Percentiles rank a stretch among this genome's conserved stretches.
Conservation (phyloP, 2,329 filamentous ascomycete genomes). For the Nemania sp. region DNA sequence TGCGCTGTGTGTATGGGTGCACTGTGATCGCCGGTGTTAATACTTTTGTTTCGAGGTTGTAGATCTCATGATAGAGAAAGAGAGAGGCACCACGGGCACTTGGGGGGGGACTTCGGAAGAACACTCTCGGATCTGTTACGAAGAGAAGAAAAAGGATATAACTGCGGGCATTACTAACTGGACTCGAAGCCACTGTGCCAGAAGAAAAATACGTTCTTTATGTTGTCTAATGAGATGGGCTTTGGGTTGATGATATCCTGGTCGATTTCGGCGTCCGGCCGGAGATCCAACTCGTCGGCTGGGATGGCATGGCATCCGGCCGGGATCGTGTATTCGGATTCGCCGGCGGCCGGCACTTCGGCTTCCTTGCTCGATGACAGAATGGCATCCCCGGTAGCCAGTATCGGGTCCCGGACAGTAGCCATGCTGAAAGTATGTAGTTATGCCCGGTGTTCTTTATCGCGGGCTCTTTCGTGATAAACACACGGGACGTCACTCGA, state of each 20-base stretch:
- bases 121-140: background rate
- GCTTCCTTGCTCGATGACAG: slow-evolving; percentile 23
- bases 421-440: slow-evolving; percentile 8
- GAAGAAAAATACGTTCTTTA: slow-evolving; percentile 64
- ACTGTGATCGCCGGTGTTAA: slow-evolving; percentile 34
- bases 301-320: slow-evolving; percentile 49
- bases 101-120: background rate
- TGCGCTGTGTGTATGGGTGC: slow-evolving; percentile 57
- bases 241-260: slow-evolving; percentile 45
- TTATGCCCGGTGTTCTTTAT: background rate
- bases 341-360: background rate
- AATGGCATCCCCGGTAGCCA: slow-evolving; percentile 15
- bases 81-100: background rate
- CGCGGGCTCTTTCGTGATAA: background rate
- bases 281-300: slow-evolving; percentile 47
- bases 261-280: slow-evolving; percentile 53
- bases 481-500: background rate
- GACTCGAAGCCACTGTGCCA: slow-evolving; percentile 56
- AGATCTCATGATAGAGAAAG: background rate
- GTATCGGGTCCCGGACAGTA: slow-evolving; percentile 12
- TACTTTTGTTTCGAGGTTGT: background rate
- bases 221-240: slow-evolving; percentile 41
- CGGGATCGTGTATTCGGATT: slow-evolving; percentile 42
- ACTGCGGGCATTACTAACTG: slow-evolving; percentile 30
- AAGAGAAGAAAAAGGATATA: background rate